Percentiles rank a stretch among this genome's conserved stretches.
Evolutionary conservation across 441 rosid genomes (phyloP).

Genomic region (Syzygium malaccense): DNA sequence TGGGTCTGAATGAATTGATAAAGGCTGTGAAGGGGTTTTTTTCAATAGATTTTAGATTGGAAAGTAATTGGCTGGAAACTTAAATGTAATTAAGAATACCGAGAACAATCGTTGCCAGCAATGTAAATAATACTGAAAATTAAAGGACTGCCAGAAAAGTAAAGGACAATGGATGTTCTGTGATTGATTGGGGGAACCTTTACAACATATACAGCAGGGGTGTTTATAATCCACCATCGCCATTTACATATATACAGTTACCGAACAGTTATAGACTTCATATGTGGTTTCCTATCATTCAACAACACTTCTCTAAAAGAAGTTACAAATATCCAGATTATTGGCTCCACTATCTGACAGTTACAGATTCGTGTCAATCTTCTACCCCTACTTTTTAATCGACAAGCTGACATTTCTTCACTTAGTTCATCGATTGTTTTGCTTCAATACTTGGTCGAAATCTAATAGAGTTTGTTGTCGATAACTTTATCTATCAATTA

Average conservation of each 20-base stretch:
- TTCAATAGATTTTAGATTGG: neutral
- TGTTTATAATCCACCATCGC: neutral
- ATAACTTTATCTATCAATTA: neutral
- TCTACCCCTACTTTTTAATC: neutral
- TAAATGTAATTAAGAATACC: neutral
- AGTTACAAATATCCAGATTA: neutral
- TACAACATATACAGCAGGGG: accelerated
- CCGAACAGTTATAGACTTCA: neutral
- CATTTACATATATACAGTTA: neutral
- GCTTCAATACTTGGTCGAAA: neutral
- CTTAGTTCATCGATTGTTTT: neutral
- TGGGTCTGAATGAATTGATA: neutral
- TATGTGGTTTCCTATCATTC: neutral
- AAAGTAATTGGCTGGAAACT: neutral
- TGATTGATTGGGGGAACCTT: neutral
- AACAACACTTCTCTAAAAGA: neutral
- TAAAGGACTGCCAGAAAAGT: neutral
- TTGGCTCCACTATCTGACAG: neutral
- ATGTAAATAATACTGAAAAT: neutral
- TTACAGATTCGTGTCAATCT: neutral
- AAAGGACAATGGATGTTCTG: neutral
- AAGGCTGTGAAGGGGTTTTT: neutral
- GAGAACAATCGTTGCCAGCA: neutral
- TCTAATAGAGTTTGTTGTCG: neutral
- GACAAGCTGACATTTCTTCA: neutral